A percentile compares a stretch with the other conserved stretches of the same genome.
Evolutionary conservation across 345 rosid genomes (phyloP).

Genomic region (Eucalyptus paniculata): DNA sequence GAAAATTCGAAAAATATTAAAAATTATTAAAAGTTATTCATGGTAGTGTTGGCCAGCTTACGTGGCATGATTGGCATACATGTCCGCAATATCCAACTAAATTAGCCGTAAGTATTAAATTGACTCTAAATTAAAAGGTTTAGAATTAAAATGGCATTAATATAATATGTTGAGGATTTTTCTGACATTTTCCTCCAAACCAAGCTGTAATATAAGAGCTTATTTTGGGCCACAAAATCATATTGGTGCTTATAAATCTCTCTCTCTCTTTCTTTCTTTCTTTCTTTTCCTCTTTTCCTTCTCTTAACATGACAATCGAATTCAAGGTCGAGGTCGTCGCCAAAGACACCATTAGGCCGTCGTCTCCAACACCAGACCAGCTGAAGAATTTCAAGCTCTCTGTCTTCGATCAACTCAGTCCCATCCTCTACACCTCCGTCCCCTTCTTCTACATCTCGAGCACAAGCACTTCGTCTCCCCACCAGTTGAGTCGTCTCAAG

Average conservation of each 20-base stretch:
- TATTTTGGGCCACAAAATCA: neutral
- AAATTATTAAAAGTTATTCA: too few species aligned
- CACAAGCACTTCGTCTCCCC: neutral
- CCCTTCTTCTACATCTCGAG: neutral
- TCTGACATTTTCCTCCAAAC: too few species aligned
- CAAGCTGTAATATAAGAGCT: too few species aligned
- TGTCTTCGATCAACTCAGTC: neutral
- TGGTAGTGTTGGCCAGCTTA: fast-evolving
- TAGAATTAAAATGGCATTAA: too few species aligned
- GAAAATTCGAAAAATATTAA: too few species aligned
- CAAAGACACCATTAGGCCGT: neutral
- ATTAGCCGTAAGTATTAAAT: too few species aligned
- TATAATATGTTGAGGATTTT: too few species aligned
- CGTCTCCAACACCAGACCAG: neutral
- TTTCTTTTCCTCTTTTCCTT: neutral
- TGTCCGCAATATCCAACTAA: too few species aligned
- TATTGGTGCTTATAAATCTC: neutral
- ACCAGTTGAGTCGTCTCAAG: neutral
- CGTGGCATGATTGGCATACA: too few species aligned
- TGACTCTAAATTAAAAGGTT: too few species aligned
- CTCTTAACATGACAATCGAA: neutral
- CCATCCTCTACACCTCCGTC: neutral
- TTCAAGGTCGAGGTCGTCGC: neutral
- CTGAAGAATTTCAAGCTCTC: neutral
- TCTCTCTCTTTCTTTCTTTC: neutral